Evolutionary conservation across 768 basidiomycete genomes (phyloP).

Genomic region (Podaxis carcinomalis): DNA sequence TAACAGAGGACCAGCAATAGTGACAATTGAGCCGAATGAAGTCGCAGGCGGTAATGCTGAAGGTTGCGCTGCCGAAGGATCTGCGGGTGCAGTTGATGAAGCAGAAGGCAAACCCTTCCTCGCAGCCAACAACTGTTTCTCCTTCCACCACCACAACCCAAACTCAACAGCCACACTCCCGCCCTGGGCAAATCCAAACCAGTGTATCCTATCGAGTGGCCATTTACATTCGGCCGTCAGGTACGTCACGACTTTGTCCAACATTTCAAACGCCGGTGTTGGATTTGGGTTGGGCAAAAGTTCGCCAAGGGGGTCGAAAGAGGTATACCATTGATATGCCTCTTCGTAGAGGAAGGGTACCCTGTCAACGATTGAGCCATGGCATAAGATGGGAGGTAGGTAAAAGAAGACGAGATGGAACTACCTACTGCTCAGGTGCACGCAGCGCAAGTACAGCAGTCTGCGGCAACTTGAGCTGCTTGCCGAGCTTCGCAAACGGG

Average conservation of each 20-base stretch:
- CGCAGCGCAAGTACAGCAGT: conserved; percentile 81
- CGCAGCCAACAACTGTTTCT: conserved; percentile 19
- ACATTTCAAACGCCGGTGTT: conserved; percentile 53
- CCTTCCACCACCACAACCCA: conserved; percentile 53
- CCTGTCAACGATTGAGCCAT: conserved; percentile 28
- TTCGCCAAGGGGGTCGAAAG: conserved; percentile 79
- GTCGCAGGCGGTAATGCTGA: conserved; percentile 17
- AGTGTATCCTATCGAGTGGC: conserved; percentile 66
- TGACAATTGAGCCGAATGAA: conserved; percentile 61
- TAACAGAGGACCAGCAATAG: conserved; percentile 69
- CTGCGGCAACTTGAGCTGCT: conserved; percentile 78
- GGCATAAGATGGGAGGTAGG: background rate
- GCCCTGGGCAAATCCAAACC: conserved; percentile 89
- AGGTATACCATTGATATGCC: conserved; percentile 83
- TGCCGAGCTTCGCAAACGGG: conserved; percentile 74
- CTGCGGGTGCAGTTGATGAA: background rate
- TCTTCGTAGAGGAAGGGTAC: conserved; percentile 77
- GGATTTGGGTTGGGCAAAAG: conserved; percentile 70
- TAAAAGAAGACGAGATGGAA: background rate
- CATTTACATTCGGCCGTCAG: conserved; percentile 61
- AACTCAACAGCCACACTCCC: conserved; percentile 74
- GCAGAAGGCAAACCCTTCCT: conserved; percentile 10
- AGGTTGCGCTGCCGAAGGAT: background rate
- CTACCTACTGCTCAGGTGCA: conserved; percentile 68
- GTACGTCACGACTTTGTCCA: conserved; percentile 49